Percentiles rank a stretch among this genome's conserved stretches.
Conservation (phyloP, 371 early-diverging fungal genomes). For the Conidiobolus incongruus region DNA sequence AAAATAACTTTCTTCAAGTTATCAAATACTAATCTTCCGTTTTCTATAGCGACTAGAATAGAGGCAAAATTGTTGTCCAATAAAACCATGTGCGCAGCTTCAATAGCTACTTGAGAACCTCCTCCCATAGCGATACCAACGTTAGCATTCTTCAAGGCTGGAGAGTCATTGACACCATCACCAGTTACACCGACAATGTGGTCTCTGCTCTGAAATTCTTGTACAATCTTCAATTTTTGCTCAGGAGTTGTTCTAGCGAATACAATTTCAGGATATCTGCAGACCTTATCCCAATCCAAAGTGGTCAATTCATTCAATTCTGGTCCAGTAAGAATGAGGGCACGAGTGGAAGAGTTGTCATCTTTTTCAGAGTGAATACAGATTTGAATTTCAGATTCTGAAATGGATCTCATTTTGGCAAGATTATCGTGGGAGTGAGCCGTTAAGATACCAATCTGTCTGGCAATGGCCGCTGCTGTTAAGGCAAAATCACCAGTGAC, state of each 20-base stretch:
- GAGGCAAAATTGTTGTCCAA: conserved; percentile 80
- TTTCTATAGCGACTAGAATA: conserved; percentile 56
- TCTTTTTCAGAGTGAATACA: too few relatives aligned
- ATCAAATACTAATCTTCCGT: conserved; percentile 69
- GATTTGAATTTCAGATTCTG: too few relatives aligned
- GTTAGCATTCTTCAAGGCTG: conserved; percentile 77
- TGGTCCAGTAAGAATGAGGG: neutral
- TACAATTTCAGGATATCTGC: neutral
- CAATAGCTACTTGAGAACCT: conserved; percentile 89
- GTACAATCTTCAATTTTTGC: conserved; percentile 75
- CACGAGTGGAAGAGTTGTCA: too few relatives aligned
- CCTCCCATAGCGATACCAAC: conserved; percentile 87
- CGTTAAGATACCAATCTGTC: conserved; percentile 73
- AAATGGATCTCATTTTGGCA: too few relatives aligned
- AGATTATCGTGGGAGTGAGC: too few relatives aligned
- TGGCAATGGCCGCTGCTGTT: conserved; percentile 85
- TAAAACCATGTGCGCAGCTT: conserved; percentile 72
- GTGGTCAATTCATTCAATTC: neutral
- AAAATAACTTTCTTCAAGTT: conserved; percentile 85
- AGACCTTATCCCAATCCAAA: neutral
- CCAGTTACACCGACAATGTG: conserved; percentile 93
- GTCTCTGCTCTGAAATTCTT: conserved; percentile 50
- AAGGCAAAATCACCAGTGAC: conserved; percentile 86
- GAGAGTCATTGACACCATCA: conserved; percentile 97
- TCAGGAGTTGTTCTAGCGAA: conserved; percentile 20